A percentile compares a stretch with the other conserved stretches of the same genome.
phyloP scores from a whole-genome alignment of 2,329 filamentous ascomycete genomes.

The Cephalotrichum gorgonifer region DNA sequence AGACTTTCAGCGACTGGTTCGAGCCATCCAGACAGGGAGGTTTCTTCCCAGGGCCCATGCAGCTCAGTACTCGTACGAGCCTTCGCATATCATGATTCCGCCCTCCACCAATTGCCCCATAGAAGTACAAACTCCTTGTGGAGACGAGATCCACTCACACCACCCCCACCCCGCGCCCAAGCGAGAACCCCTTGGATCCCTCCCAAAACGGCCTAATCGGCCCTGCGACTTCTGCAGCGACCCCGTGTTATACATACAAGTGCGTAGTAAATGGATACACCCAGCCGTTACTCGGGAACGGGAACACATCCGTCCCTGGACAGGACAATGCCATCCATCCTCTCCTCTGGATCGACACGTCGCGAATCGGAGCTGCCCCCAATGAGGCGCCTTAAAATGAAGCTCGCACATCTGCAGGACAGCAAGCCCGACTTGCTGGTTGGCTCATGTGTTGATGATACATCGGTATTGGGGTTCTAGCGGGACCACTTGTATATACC shows the following conservation, averaged over 20 bases:
- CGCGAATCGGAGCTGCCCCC: background rate
- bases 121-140: too few species aligned
- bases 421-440: background rate
- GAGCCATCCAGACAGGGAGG: too few species aligned
- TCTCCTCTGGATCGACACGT: background rate
- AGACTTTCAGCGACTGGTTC: too few species aligned
- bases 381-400: background rate
- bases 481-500: too few species aligned
- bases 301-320: background rate
- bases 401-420: background rate
- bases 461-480: background rate
- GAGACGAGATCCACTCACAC: background rate
- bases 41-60: too few species aligned
- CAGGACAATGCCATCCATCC: background rate
- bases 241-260: background rate
- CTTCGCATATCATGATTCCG: too few species aligned
- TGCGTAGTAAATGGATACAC: background rate
- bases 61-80: too few species aligned
- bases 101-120: too few species aligned
- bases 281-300: background rate
- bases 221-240: slow-evolving; percentile 2
- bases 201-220: background rate
- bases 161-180: background rate
- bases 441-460: background rate
- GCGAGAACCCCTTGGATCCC: slow-evolving; percentile 1